A percentile compares a stretch with the other conserved stretches of the same genome.
phyloP scores from a whole-genome alignment of 2,329 filamentous ascomycete genomes.

The Chalara sp. region DNA sequence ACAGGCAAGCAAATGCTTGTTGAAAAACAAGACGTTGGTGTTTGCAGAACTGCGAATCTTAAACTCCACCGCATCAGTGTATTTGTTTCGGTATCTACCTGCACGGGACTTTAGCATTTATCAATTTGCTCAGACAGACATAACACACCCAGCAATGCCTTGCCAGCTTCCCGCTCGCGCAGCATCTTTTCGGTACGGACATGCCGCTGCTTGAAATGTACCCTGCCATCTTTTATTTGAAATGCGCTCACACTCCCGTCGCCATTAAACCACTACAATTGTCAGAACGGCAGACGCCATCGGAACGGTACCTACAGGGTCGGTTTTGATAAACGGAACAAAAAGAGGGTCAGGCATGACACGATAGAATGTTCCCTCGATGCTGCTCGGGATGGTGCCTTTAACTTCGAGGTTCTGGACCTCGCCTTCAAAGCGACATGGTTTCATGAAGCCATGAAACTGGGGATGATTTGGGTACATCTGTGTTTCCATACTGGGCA shows the following conservation, averaged over 20 bases:
- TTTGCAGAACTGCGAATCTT: conserved; percentile 48
- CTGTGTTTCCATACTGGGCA: background rate
- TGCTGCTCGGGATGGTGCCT: conserved; percentile 32
- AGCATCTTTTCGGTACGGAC: conserved; percentile 22
- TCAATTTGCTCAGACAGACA: background rate
- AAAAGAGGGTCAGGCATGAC: conserved; percentile 39
- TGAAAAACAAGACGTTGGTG: conserved; percentile 51
- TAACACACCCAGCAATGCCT: conserved; percentile 21
- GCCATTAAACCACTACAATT: conserved; percentile 16
- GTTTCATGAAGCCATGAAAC: background rate
- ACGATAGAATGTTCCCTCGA: conserved; percentile 36
- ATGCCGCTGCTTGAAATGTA: conserved; percentile 25
- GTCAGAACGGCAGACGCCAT: background rate
- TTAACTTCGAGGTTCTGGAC: conserved; percentile 30
- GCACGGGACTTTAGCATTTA: conserved; percentile 17
- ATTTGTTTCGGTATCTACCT: conserved; percentile 49
- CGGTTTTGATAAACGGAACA: conserved; percentile 20
- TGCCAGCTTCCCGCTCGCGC: conserved; percentile 15
- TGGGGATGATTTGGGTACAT: background rate
- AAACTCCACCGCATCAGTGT: conserved; percentile 46
- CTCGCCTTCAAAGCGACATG: conserved; percentile 24
- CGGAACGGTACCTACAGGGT: too few species aligned
- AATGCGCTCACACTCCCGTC: conserved; percentile 26
- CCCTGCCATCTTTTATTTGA: conserved; percentile 23
- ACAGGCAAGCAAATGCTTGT: conserved; percentile 43